These are phyloP conservation scores for Coemansia sp. DNA, from an alignment of 192 early-diverging fungal genomes.

Conservation along the genomic window DNA sequence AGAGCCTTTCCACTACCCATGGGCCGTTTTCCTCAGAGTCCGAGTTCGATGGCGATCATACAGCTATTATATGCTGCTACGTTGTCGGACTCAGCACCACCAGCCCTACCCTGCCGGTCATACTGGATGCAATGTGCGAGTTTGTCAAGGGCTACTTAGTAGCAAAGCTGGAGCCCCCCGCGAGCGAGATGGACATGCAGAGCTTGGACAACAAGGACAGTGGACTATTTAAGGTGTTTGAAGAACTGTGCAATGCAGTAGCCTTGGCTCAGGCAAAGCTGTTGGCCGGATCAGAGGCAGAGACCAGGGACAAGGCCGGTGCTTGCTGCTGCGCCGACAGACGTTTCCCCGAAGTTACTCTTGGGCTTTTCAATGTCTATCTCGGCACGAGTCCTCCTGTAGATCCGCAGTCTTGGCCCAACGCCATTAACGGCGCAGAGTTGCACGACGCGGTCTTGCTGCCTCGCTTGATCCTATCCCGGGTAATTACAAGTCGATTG, in stretches of 20 bases:
- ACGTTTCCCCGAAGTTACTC: neutral
- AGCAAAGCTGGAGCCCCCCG: no score
- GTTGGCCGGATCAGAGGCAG: neutral
- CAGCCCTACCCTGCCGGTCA: constrained; percentile 23
- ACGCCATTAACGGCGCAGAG: neutral
- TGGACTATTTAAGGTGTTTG: constrained; percentile 3
- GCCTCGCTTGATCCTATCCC: constrained; percentile 1
- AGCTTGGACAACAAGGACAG: neutral
- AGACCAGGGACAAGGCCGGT: neutral
- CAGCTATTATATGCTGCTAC: constrained; percentile 23
- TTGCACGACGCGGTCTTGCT: neutral
- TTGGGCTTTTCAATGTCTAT: neutral
- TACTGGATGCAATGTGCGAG: neutral
- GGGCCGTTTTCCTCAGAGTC: constrained; percentile 41
- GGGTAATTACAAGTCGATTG: neutral
- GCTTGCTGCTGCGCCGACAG: neutral
- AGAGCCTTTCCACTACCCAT: constrained; percentile 30
- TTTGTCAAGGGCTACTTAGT: constrained; percentile 9
- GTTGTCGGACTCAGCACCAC: constrained; percentile 18
- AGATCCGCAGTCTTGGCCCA: neutral
- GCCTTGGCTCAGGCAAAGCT: neutral
- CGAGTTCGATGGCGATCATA: constrained; percentile 30
- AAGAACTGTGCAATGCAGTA: constrained; percentile 7
- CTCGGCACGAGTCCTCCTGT: neutral
- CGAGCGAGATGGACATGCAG: neutral